Percentiles rank a stretch among this genome's conserved stretches.
Conservation (phyloP, 441 rosid genomes). For the Capsella rubella region DNA sequence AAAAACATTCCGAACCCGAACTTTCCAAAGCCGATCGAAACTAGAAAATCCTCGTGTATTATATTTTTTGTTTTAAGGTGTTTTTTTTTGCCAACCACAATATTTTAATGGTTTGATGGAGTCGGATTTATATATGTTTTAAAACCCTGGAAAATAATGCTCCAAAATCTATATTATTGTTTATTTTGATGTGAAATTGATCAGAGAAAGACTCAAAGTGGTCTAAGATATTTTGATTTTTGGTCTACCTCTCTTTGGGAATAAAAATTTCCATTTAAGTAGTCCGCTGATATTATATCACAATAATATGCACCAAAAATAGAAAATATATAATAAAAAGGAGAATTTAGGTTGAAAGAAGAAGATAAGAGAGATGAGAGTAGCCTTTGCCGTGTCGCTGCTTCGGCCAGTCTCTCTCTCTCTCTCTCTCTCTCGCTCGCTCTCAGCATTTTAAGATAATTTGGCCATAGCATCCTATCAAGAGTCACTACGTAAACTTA, state of each 20-base stretch:
- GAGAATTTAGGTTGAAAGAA: not conserved
- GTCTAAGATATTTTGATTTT: conserved; percentile 30
- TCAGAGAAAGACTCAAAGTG: conserved; percentile 23
- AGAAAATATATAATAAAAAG: not conserved
- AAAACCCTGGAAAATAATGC: not conserved
- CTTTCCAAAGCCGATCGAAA: not conserved
- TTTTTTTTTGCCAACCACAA: not conserved
- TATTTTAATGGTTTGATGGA: not conserved
- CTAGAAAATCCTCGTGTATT: not conserved
- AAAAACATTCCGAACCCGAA: not conserved
- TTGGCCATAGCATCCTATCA: conserved; percentile 42
- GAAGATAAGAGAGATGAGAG: conserved; percentile 43
- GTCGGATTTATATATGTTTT: not conserved
- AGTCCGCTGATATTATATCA: conserved; percentile 15
- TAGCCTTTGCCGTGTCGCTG: conserved; percentile 37
- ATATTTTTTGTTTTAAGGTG: not conserved
- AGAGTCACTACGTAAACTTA: conserved; percentile 37
- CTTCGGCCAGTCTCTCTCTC: conserved; percentile 32
- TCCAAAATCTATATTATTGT: not conserved
- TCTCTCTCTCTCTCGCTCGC: conserved; percentile 14
- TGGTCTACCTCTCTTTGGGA: not conserved
- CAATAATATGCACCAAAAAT: conserved; percentile 4
- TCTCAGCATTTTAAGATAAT: conserved; percentile 22
- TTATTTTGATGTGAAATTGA: not conserved
- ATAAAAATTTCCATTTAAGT: conserved; percentile 27